These are phyloP conservation scores for Fusarium bactridioides DNA, from an alignment of 2,329 filamentous ascomycete species.

Conservation along the genomic window DNA sequence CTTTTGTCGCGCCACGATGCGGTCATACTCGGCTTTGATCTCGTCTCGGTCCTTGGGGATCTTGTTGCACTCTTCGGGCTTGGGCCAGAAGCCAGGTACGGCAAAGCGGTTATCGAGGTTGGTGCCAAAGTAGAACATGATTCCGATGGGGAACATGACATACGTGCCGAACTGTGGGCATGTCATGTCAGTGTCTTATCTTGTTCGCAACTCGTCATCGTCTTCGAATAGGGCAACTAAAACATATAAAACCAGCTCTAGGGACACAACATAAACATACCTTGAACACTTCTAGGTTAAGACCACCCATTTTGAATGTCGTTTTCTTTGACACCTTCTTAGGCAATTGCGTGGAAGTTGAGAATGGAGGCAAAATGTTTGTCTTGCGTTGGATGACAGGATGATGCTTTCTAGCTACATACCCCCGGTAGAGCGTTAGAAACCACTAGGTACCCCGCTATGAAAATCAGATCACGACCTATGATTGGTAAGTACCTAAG, in stretches of 20 bases:
- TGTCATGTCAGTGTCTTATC: slow-evolving; percentile 2
- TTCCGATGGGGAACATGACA: slow-evolving; percentile 97
- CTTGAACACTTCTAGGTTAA: slow-evolving; percentile 96
- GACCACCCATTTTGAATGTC: slow-evolving; percentile 68
- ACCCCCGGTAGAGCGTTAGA: slow-evolving; percentile 36
- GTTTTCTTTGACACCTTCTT: not conserved
- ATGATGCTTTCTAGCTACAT: slow-evolving; percentile 30
- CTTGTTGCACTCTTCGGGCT: slow-evolving; percentile 76
- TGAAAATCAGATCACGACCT: not conserved
- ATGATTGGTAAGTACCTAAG: slow-evolving; percentile 23
- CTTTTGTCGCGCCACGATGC: slow-evolving; percentile 72
- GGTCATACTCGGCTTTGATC: slow-evolving; percentile 81
- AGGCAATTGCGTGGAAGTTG: slow-evolving; percentile 15
- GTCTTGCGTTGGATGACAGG: slow-evolving; percentile 13
- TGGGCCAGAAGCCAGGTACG: slow-evolving; percentile 94
- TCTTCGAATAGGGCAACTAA: not conserved
- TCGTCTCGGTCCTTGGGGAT: slow-evolving; percentile 82
- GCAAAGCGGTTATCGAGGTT: slow-evolving; percentile 94
- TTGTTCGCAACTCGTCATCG: not conserved
- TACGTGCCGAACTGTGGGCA: slow-evolving; percentile 88
- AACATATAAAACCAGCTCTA: not conserved
- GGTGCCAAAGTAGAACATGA: slow-evolving; percentile 99
- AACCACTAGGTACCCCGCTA: slow-evolving; percentile 15
- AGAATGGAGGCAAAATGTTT: slow-evolving; percentile 25
- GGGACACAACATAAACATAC: slow-evolving; percentile 54